Evolutionary conservation across 139 green algal genomes (phyloP).

Genomic region (Dunaliella primolecta): DNA sequence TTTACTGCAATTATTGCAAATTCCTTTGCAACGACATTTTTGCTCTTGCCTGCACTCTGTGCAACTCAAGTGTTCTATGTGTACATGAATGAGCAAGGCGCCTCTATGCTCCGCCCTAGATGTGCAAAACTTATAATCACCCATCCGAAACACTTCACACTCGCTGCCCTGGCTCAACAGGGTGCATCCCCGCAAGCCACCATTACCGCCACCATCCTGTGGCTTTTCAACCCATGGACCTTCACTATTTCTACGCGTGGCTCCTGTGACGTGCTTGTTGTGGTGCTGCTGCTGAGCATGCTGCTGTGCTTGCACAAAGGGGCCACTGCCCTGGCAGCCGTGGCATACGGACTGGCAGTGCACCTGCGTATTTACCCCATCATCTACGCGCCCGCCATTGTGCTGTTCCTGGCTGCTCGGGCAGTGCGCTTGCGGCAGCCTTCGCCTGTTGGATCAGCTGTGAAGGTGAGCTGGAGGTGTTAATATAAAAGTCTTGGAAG

Average conservation of each 20-base stretch:
- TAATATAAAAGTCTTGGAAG: not conserved
- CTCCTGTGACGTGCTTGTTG: slow-evolving; percentile 80
- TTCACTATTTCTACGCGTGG: slow-evolving; percentile 88
- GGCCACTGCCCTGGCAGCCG: slow-evolving; percentile 16
- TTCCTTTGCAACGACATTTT: too few relatives aligned
- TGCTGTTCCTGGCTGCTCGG: slow-evolving; percentile 51
- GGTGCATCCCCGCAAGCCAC: not conserved
- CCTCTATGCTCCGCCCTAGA: too few relatives aligned
- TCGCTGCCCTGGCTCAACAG: too few relatives aligned
- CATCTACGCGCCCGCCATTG: slow-evolving; percentile 77
- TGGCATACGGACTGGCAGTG: slow-evolving; percentile 82
- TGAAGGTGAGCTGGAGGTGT: not conserved
- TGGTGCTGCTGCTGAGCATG: slow-evolving; percentile 68
- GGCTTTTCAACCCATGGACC: slow-evolving; percentile 95
- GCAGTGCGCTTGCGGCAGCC: not conserved
- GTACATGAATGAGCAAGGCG: too few relatives aligned
- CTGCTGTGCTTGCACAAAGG: slow-evolving; percentile 50
- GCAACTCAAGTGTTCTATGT: too few relatives aligned
- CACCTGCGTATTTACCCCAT: slow-evolving; percentile 91
- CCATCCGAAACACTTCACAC: too few relatives aligned
- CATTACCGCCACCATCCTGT: slow-evolving; percentile 46
- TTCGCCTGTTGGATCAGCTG: not conserved
- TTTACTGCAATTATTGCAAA: too few relatives aligned
- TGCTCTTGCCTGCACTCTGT: too few relatives aligned
- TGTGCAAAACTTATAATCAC: too few relatives aligned